Percentiles rank a stretch among this genome's conserved stretches.
Conservation (phyloP, 2,329 filamentous ascomycete species). For the Xylaria sp. region DNA sequence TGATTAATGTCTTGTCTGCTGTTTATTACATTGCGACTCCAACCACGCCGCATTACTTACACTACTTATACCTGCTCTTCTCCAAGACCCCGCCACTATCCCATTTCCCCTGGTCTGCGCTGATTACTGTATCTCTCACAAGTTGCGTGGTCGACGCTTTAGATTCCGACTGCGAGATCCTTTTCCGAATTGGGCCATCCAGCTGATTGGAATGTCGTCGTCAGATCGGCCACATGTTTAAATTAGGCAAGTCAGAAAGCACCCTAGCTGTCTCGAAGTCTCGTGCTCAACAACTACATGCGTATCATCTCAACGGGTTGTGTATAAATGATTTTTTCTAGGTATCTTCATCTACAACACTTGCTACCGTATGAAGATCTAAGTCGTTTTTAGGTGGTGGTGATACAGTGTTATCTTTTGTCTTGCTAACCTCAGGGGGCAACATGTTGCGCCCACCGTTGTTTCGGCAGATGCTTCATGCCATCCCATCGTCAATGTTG, state of each 20-base stretch:
- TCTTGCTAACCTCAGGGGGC: background rate
- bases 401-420: background rate
- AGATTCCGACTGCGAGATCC: background rate
- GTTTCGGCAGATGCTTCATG: background rate
- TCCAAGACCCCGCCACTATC: background rate
- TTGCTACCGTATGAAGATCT: background rate
- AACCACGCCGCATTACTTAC: background rate
- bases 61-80: background rate
- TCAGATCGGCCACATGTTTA: conserved; percentile 15
- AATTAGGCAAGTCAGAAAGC: conserved; percentile 21
- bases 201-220: conserved; percentile 8
- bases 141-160: background rate
- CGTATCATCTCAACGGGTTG: background rate
- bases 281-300: conserved; percentile 1
- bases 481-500: background rate
- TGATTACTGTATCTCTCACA: background rate
- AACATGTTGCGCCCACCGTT: background rate
- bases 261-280: background rate
- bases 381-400: background rate
- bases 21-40: conserved; percentile 1
- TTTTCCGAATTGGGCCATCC: conserved; percentile 21
- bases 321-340: background rate
- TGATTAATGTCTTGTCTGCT: background rate
- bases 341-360: background rate
- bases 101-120: background rate